Evolutionary conservation across 768 basidiomycete genomes (phyloP).

Genomic region (Calocybe indica): DNA sequence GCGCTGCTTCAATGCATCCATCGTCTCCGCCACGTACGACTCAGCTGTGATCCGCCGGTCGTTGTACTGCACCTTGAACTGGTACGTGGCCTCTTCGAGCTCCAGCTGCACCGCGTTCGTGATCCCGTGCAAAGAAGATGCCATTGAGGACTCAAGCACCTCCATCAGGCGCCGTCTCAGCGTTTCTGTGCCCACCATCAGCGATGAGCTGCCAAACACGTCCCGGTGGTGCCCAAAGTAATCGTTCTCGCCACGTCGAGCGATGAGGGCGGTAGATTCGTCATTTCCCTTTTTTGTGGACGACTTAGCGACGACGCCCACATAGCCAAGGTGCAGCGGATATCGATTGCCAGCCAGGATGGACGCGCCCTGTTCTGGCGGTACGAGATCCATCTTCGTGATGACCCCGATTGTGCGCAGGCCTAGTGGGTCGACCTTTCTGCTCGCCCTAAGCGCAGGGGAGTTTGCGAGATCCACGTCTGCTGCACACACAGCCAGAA

Average conservation of each 20-base stretch:
- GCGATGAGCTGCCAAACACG: constrained; percentile 55
- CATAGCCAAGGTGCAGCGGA: constrained; percentile 95
- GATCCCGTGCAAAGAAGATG: constrained; percentile 90
- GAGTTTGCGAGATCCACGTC: constrained; percentile 99
- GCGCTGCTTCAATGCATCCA: constrained; percentile 84
- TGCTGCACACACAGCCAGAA: constrained; percentile 97
- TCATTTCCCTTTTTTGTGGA: constrained; percentile 47
- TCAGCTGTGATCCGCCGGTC: constrained; percentile 92
- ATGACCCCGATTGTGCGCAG: constrained; percentile 95
- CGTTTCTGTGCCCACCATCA: constrained; percentile 91
- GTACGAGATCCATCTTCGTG: constrained; percentile 98
- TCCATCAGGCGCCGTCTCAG: constrained; percentile 91
- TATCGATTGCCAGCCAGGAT: constrained; percentile 90
- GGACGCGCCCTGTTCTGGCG: constrained; percentile 71
- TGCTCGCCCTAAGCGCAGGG: constrained; percentile 87
- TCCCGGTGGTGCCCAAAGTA: constrained; percentile 64
- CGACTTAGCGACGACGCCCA: constrained; percentile 91
- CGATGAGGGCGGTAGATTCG: constrained; percentile 43
- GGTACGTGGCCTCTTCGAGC: constrained; percentile 94
- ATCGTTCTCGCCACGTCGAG: constrained; percentile 53
- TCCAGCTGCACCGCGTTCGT: constrained; percentile 97
- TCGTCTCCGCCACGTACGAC: constrained; percentile 96
- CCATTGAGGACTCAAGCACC: constrained; percentile 97
- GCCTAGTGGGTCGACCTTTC: constrained; percentile 92
- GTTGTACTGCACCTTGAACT: constrained; percentile 99